A percentile compares a stretch with the other conserved stretches of the same genome.
Evolutionary conservation across 179 eudicot species (phyloP).

Genomic region (Sideroxylon spinosum): DNA sequence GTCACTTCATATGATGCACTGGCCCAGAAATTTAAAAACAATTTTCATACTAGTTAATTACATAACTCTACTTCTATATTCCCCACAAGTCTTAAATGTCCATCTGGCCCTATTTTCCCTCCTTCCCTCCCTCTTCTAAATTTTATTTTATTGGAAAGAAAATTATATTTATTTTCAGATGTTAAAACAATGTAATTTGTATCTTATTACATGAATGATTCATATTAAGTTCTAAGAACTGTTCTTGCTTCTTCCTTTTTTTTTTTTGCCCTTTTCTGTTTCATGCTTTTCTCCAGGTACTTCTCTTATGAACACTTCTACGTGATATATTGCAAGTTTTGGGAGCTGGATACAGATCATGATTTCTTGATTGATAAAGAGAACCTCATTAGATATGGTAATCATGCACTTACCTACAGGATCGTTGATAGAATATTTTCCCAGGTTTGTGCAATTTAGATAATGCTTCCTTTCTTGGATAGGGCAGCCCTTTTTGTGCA

Average conservation of each 20-base stretch:
- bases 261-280: constrained; percentile 15
- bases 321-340: constrained; percentile 95
- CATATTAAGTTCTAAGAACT: background rate
- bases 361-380: constrained; percentile 96
- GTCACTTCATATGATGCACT: background rate
- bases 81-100: background rate
- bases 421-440: constrained; percentile 95
- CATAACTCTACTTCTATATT: too few species aligned
- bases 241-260: constrained; percentile 3
- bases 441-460: constrained; percentile 51
- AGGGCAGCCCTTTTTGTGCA: background rate
- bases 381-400: constrained; percentile 95
- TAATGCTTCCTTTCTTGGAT: constrained; percentile 12
- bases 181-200: constrained; percentile 2
- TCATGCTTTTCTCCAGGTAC: constrained; percentile 43
- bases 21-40: background rate
- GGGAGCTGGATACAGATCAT: constrained; percentile 98
- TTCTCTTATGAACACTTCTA: constrained; percentile 99
- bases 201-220: background rate
- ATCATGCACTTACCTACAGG: constrained; percentile 97
- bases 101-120: background rate
- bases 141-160: background rate
- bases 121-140: background rate
- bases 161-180: background rate
- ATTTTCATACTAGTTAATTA: background rate